phyloP scores from a whole-genome alignment of 2,329 filamentous ascomycete genomes.

The Pseudocercospora fuligena region DNA sequence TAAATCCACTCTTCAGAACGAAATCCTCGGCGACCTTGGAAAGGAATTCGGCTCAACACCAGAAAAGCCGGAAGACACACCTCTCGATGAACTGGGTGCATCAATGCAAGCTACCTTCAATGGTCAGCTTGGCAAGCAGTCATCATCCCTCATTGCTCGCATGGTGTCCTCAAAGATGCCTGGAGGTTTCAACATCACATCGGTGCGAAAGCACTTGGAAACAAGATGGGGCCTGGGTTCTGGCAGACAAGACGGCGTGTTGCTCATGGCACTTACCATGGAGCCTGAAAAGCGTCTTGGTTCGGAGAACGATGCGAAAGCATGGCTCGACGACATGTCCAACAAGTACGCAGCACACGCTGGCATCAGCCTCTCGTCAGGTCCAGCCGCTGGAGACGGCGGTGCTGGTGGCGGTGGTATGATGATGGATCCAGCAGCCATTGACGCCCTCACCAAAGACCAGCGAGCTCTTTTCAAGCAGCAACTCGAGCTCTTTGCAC shows the following conservation, averaged over 20 bases:
- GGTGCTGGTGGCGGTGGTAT: slow-evolving; percentile 79
- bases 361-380: slow-evolving; percentile 81
- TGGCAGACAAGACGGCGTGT: slow-evolving; percentile 87
- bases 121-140: slow-evolving; percentile 96
- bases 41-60: slow-evolving; percentile 98
- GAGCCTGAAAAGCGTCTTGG: slow-evolving; percentile 88
- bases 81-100: slow-evolving; percentile 91
- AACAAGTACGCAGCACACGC: slow-evolving; percentile 87
- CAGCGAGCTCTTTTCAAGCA: slow-evolving; percentile 97
- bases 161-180: slow-evolving; percentile 99
- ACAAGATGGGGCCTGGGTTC: slow-evolving; percentile 86
- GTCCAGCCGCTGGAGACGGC: slow-evolving; percentile 71
- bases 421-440: slow-evolving; percentile 99
- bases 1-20: slow-evolving; percentile 98
- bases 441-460: slow-evolving; percentile 96
- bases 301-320: slow-evolving; percentile 88
- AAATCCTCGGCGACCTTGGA: slow-evolving; percentile 94
- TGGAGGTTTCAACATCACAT: slow-evolving; percentile 97
- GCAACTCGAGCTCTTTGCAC: slow-evolving; percentile 90
- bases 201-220: slow-evolving; percentile 92
- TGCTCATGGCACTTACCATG: slow-evolving; percentile 88
- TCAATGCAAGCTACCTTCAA: slow-evolving; percentile 99
- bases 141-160: slow-evolving; percentile 87
- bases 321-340: slow-evolving; percentile 83
- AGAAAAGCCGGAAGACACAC: slow-evolving; percentile 97